Base-by-base conservation (phyloP, 208 protist genomes). In the Herpetomonas muscarum region DNA sequence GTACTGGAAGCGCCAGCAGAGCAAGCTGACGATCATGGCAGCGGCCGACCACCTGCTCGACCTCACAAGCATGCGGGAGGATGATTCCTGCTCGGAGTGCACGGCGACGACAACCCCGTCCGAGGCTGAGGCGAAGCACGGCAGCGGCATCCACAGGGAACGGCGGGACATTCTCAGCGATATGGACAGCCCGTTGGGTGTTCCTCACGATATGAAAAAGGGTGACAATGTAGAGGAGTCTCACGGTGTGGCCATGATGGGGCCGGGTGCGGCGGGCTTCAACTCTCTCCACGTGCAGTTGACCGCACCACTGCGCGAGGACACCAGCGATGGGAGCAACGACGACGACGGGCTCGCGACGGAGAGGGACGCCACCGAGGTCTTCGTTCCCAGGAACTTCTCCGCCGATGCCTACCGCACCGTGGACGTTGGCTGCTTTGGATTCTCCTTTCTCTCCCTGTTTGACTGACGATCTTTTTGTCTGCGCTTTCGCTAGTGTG, bases 351-450 rank as follows among this genome's bases (percentile, higher is more conserved):
- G 56, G 0, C 61, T 44, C 10, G 21, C 12, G 24, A 54, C 29
- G 5, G 50, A 78, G 6, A 64, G 58, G 9, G 64, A 60, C 12
- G 15, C 31, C 13, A 15, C 51, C 13, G 19, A 47, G 5, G 9
- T n/a, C n/a, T n/a, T n/a, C n/a, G n/a, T n/a, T n/a, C n/a, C n/a
- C n/a, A n/a, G 34, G 34, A 17, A 6, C 6, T 13, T 39, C 34
- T 13, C 34, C 13, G 9, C 34, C 6, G 55, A 54, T 25, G 53
- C 70, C 15, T 61, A 81, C 41, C 63, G 49, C 4, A 59, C 66
- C 10, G 67, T 86, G 19, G 80, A 77, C 46, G 71, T 75, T 0
- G 79, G 79, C 10, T 86, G 79, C 48, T 86, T 86, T 55, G 79
- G 79, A 0, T 73, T 82, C 32, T 82, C 74, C 7, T 86, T 86